phyloP scores from a whole-genome alignment of 208 protist species.

The Leptomonas pyrrhocoris region DNA sequence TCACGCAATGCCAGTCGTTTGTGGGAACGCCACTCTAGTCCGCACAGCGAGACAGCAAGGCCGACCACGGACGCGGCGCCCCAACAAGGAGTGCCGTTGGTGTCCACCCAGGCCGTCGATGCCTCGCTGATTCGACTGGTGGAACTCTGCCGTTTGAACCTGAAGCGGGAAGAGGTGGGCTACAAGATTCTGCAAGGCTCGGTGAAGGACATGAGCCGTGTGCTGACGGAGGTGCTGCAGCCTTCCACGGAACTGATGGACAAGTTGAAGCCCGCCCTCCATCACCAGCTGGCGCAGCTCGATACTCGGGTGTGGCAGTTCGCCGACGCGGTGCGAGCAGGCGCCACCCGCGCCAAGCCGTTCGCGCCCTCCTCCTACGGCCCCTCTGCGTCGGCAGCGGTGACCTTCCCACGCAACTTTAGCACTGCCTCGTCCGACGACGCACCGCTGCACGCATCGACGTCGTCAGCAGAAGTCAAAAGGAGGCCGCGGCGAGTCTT shows the following conservation, averaged over 20 bases:
- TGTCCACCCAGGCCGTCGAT: slow-evolving; percentile 5
- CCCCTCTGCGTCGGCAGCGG: neutral
- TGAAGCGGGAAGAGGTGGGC: slow-evolving; percentile 33
- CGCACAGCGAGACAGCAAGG: too few relatives aligned
- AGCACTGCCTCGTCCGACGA: neutral
- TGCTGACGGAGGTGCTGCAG: slow-evolving; percentile 35
- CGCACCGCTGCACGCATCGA: neutral
- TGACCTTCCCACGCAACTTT: neutral
- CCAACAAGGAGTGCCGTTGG: neutral
- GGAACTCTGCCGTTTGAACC: slow-evolving; percentile 32
- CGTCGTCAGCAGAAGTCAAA: neutral
- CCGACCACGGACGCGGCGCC: neutral
- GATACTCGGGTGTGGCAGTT: slow-evolving; percentile 4
- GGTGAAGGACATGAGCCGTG: slow-evolving; percentile 31
- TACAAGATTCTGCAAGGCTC: slow-evolving; percentile 31
- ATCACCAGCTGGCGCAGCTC: slow-evolving; percentile 21
- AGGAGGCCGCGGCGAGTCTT: neutral
- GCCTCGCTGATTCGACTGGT: slow-evolving; percentile 17
- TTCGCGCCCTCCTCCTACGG: neutral
- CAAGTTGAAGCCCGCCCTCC: neutral
- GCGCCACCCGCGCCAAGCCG: slow-evolving; percentile 9
- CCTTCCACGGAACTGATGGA: neutral
- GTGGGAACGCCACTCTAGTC: too few relatives aligned
- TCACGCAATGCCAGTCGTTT: neutral
- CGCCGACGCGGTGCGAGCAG: slow-evolving; percentile 7